These are phyloP conservation scores for Pseudogymnoascus sp. DNA, from an alignment of 2,329 filamentous ascomycete genomes.

Conservation along the genomic window DNA sequence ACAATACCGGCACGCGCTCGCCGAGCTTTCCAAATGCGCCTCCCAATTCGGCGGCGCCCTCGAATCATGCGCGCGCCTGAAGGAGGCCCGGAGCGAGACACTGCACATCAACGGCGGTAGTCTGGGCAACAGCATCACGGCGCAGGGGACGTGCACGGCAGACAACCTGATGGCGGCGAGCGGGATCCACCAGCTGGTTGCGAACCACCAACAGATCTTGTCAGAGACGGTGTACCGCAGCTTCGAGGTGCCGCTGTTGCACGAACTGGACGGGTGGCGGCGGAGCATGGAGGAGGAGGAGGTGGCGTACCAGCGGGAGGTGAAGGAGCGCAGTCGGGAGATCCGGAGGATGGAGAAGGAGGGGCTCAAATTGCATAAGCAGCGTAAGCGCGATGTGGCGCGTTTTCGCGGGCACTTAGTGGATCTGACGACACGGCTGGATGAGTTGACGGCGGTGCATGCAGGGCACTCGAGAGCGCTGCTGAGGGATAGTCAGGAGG, in stretches of 20 bases:
- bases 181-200: constrained; percentile 57
- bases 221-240: constrained; percentile 59
- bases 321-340: constrained; percentile 47
- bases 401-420: constrained; percentile 56
- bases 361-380: constrained; percentile 50
- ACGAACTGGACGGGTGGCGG: constrained; percentile 59
- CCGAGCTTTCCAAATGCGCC: constrained; percentile 50
- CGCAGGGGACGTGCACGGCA: constrained; percentile 48
- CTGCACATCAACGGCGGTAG: constrained; percentile 31
- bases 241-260: constrained; percentile 61
- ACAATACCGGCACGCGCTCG: constrained; percentile 53
- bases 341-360: constrained; percentile 58
- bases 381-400: constrained; percentile 51
- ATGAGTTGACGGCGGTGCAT: constrained; percentile 53
- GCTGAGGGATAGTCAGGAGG: constrained; percentile 56
- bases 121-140: constrained; percentile 35
- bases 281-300: constrained; percentile 57
- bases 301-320: constrained; percentile 47
- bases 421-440: constrained; percentile 51
- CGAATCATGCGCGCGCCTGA: constrained; percentile 59
- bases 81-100: constrained; percentile 54
- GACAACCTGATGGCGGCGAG: constrained; percentile 53
- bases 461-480: constrained; percentile 51
- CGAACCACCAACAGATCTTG: constrained; percentile 63
- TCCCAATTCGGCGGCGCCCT: constrained; percentile 56